Evolutionary conservation across 139 green algal genomes (phyloP), one percentile per base, ranked within the genome.

Genomic region (Closterium sp.): DNA sequence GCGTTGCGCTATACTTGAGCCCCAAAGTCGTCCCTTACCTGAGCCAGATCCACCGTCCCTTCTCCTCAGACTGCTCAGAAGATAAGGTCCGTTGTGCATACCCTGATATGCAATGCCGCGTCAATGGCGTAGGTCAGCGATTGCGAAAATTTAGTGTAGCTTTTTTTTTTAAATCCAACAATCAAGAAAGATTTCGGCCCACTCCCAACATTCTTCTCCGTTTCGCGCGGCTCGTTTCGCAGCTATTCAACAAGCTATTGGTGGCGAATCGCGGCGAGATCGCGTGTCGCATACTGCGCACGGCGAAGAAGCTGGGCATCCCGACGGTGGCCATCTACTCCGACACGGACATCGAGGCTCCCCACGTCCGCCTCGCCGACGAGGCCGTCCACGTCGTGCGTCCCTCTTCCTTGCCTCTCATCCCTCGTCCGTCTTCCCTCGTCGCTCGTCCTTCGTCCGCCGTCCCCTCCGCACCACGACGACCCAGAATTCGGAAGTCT

Each of bases 201-300:
- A 24, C 19, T 79, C 1, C 62, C 62, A 27, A 27, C 27, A 0
- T 79, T 73, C 10, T 13, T 79, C 38, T 79, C 13, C 62, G 19
- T 27, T 22, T 79, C 17, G 1, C 38, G 38, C 38, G 17, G 11
- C 1, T 70, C 9, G 9, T 70, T 70, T 1, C 45, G 19, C 62
- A 79, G 62, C 62, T 79, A 13, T 94, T 94, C 79, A 87, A 34
- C 29, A 95, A 95, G 86, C 90, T 98, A 22, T 92, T 98, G 3
- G 94, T 99, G 0, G 97, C 97, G 24, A 98, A 98, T 91, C 95
- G 97, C 1, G 97, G 97, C 24, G 97, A 99, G 89, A 99, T 99
- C 45, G 97, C 97, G 1, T 97, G 97, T 85, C 94, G 97, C 0
- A 95, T 99, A 6, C 95, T 99, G 34, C 92, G 95, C 0, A 99